A percentile compares a stretch with the other conserved stretches of the same genome.
Evolutionary conservation across 1,284 basidiomycete species (phyloP).

Genomic region (Leccinum subrobustum): DNA sequence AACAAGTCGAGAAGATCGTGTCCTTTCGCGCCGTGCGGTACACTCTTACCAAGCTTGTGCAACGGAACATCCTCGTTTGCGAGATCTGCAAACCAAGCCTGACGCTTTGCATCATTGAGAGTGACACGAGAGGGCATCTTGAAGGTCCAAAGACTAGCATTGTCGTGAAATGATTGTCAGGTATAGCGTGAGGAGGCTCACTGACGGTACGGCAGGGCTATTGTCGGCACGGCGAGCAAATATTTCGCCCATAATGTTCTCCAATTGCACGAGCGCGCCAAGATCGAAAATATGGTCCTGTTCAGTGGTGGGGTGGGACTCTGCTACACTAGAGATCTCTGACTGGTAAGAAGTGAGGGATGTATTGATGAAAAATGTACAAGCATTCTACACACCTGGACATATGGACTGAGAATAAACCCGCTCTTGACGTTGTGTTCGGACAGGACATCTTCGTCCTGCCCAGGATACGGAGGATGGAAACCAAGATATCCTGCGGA

Average conservation of each 20-base stretch:
- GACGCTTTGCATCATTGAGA: conserved; percentile 84
- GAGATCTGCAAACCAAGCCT: conserved; percentile 89
- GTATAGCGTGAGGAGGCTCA: conserved; percentile 11
- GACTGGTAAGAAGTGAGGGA: conserved; percentile 22
- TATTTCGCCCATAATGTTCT: conserved; percentile 80
- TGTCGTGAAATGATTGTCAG: conserved; percentile 1
- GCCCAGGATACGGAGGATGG: conserved; percentile 78
- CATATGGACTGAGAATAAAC: conserved; percentile 56
- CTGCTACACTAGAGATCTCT: conserved; percentile 36
- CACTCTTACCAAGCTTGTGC: conserved; percentile 82
- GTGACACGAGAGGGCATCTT: conserved; percentile 88
- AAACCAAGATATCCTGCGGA: conserved; percentile 79
- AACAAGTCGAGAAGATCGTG: conserved; percentile 89
- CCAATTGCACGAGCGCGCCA: conserved; percentile 64
- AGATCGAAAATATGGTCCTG: conserved; percentile 50
- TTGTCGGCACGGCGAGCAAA: conserved; percentile 62
- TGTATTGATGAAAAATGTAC: conserved; percentile 14
- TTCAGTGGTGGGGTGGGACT: conserved; percentile 58
- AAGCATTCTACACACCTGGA: conserved; percentile 46
- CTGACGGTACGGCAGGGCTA: conserved; percentile 62
- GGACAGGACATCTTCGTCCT: conserved; percentile 84
- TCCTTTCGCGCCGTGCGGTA: conserved; percentile 93
- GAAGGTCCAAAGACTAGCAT: conserved; percentile 67
- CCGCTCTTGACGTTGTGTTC: conserved; percentile 81
- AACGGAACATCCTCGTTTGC: conserved; percentile 89